Conservation (phyloP, 139 green algal genomes). For the Gonium pectorale region DNA sequence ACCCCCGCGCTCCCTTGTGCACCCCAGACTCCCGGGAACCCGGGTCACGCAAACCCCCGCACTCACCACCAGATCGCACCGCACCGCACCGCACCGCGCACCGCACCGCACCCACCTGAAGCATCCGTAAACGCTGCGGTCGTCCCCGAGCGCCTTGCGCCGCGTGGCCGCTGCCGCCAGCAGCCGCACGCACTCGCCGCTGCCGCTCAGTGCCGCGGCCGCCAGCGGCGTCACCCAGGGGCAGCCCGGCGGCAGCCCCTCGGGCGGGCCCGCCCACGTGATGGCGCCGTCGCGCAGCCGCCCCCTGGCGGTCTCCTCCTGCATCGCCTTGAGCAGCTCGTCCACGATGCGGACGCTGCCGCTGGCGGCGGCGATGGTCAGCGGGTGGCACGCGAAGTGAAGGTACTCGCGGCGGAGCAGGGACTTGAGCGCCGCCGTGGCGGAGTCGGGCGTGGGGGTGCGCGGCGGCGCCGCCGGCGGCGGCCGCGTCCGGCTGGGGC, state of each 20-base stretch:
- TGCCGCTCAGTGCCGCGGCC: conserved; percentile 24
- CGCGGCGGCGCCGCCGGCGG: background rate
- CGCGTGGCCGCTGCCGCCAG: background rate
- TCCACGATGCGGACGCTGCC: conserved; percentile 24
- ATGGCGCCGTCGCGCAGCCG: background rate
- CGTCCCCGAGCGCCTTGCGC: background rate
- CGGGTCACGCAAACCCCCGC: too few relatives aligned
- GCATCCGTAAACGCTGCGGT: conserved; percentile 25
- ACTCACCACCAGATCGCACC: too few relatives aligned
- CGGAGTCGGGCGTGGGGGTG: background rate
- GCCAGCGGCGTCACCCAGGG: conserved; percentile 43
- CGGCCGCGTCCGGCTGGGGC: background rate
- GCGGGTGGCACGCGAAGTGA: conserved; percentile 23
- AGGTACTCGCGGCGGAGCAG: conserved; percentile 10
- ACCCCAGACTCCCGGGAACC: too few relatives aligned
- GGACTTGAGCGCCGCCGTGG: background rate
- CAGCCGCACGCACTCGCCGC: conserved; percentile 34
- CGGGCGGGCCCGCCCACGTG: background rate
- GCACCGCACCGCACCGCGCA: too few relatives aligned
- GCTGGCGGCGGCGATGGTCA: conserved; percentile 22
- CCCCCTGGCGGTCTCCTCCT: background rate
- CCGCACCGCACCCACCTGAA: conserved; percentile 27
- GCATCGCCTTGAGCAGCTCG: conserved; percentile 29
- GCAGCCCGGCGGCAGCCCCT: conserved; percentile 23
- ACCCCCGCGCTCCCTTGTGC: too few relatives aligned